Evolutionary conservation across 2,329 filamentous ascomycete species (phyloP), one percentile per base, ranked within the genome.

Genomic region (Paecilomyces formosus): DNA sequence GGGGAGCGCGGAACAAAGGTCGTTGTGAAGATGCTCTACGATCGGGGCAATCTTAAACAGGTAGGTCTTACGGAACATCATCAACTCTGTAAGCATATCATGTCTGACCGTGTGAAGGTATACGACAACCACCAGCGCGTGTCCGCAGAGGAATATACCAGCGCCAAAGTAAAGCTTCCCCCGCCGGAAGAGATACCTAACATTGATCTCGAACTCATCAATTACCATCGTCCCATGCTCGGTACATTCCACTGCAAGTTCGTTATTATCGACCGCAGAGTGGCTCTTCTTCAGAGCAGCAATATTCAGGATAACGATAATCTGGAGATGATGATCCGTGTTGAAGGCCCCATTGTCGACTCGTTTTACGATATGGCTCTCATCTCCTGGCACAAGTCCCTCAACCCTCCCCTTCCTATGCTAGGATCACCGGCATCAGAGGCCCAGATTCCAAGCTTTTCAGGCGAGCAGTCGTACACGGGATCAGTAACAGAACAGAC

Each of bases 181-280:
- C 65, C 78, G 0, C 78, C 82, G 0, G 75, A 84, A 2, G 86
- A 92, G 45, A 85, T 92, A 2, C 88, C 88, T 0, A 82, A 90
- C 65, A 72, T 92, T 28, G 85, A 91, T 61, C 71, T 93, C 33
- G 78, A 90, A 66, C 88, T 92, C 5, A 81, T 88, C 61, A 92
- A 90, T 66, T 87, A 85, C 65, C 89, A 92, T 66, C 79, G 81
- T 12, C 82, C 88, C 1, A 72, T 88, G 1, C 72, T 92, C 2
- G 89, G 89, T 0, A 93, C 89, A 0, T 88, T 92, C 49, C 89
- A 92, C 66, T 79, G 85, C 61, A 93, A 93, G 68, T 91, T 88
- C 68, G 88, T 90, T 79, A 77, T 92, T 1, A 84, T 92, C 1
- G 89, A 93, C 70, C 81, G 89, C 6, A 84, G 82, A 61, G 78